Evolutionary conservation across 768 basidiomycete genomes (phyloP), one percentile per base, ranked within the genome.

Genomic region (Leccinum subtestaceum): DNA sequence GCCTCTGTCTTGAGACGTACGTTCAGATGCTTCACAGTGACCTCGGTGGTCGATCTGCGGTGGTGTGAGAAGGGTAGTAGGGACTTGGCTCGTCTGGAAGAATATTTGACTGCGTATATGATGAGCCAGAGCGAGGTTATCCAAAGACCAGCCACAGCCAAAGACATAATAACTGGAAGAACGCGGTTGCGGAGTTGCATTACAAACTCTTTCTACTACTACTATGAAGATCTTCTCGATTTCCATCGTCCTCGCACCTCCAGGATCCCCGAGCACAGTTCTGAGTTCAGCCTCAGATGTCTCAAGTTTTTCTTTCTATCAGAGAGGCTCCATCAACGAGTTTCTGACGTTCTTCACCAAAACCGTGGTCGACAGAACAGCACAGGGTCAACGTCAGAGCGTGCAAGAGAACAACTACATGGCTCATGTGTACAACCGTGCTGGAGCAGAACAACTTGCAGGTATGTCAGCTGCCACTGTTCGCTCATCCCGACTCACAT

Each of bases 281-380:
- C 84, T 98, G 31, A 78, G 80, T 63, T 81, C 76, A 40, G 86
- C 88, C 15, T 84, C 81, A 47, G 96, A 98, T 70, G 82, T 98
- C 13, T 91, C 89, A 27, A 88, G 88, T 11, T 98, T 95, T 79
- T 89, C 89, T 31, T 98, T 98, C 80, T 97, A 95, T 75, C 94
- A 97, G 77, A 80, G 84, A 61, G 88, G 92, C 50, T 86, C 89
- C 17, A 86, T 96, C 53, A 84, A 80, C 53, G 96, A 98, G 77
- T 98, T 98, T 75, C 83, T 98, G 85, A 81, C 84, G 25, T 98
- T 98, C 82, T 89, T 97, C 74, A 85, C 89, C 49, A 93, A 87
- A 81, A 98, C 95, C 2, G 93, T 98, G 32, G 87, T 86, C 40
- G 93, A 95, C 67, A 81, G 95, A 48, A 98, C 95, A 15, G 79